Evolutionary conservation across 805 yeast species (phyloP).

Genomic region (Candida vaughaniae): DNA sequence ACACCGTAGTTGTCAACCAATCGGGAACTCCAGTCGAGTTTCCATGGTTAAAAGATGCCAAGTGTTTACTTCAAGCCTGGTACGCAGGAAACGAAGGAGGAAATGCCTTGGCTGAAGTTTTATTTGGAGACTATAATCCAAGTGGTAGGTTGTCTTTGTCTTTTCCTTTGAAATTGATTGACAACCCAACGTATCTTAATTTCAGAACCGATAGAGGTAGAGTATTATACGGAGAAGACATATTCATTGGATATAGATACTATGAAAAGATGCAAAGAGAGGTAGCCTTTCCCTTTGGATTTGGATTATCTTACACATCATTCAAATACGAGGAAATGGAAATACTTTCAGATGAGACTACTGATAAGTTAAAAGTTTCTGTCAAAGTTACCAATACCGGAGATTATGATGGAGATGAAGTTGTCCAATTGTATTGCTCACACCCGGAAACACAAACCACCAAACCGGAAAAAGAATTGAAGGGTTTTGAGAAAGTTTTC

Average conservation of each 20-base stretch:
- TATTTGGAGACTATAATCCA: slow-evolving; percentile 33
- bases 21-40: slow-evolving; percentile 33
- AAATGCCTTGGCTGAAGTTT: slow-evolving; percentile 30
- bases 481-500: slow-evolving; percentile 27
- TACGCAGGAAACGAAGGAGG: slow-evolving; percentile 36
- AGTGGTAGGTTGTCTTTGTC: slow-evolving; percentile 22
- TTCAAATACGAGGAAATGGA: slow-evolving; percentile 18
- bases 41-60: slow-evolving; percentile 27
- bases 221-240: slow-evolving; percentile 33
- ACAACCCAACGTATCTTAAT: slow-evolving; percentile 31
- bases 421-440: slow-evolving; percentile 26
- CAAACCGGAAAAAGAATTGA: slow-evolving; percentile 29
- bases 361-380: slow-evolving; percentile 15
- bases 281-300: slow-evolving; percentile 34
- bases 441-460: slow-evolving; percentile 17
- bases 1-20: slow-evolving; percentile 32
- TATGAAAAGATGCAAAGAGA: slow-evolving; percentile 25
- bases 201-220: slow-evolving; percentile 29
- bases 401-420: slow-evolving; percentile 24
- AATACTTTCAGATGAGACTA: slow-evolving; percentile 16
- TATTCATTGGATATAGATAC: slow-evolving; percentile 30
- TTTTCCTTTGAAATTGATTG: slow-evolving; percentile 20
- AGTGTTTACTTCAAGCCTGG: slow-evolving; percentile 32
- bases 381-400: slow-evolving; percentile 25
- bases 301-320: slow-evolving; percentile 30